phyloP scores from a whole-genome alignment of 305 asterid genomes.

The Fraxinus velutina region DNA sequence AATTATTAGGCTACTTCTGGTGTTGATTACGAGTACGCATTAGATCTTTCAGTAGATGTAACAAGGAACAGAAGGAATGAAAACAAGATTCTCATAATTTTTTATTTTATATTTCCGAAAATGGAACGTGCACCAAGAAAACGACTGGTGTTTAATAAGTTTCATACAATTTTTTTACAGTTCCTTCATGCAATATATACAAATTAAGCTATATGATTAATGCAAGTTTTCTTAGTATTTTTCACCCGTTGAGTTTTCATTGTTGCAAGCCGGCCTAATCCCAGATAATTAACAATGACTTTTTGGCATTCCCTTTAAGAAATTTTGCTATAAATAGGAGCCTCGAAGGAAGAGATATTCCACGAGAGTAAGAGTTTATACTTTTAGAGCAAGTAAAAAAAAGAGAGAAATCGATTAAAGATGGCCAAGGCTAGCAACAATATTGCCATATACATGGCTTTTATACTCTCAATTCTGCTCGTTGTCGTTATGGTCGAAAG shows the following conservation, averaged over 20 bases:
- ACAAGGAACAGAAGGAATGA: not conserved
- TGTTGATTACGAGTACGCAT: not conserved
- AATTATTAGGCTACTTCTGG: not conserved
- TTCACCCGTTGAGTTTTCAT: not conserved
- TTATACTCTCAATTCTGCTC: not conserved
- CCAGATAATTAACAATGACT: not conserved
- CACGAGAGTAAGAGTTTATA: not conserved
- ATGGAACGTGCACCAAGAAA: not conserved
- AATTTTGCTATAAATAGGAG: not conserved
- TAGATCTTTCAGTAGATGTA: not conserved
- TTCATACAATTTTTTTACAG: not conserved
- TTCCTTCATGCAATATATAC: not conserved
- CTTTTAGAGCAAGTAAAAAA: not conserved
- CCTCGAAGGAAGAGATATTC: not conserved
- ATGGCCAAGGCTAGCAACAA: slow-evolving; percentile 14
- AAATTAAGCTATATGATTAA: not conserved
- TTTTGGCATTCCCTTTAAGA: not conserved
- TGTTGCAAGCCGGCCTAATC: not conserved
- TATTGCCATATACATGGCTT: not conserved
- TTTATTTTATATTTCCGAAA: not conserved
- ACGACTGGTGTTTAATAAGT: not conserved
- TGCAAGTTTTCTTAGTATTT: not conserved
- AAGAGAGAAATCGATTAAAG: not conserved
- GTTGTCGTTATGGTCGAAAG: slow-evolving; percentile 12
- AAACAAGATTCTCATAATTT: not conserved